Percentiles rank a stretch among this genome's conserved stretches.
Conservation (phyloP, 116 monocot species). For the Cymodocea nodosa region DNA sequence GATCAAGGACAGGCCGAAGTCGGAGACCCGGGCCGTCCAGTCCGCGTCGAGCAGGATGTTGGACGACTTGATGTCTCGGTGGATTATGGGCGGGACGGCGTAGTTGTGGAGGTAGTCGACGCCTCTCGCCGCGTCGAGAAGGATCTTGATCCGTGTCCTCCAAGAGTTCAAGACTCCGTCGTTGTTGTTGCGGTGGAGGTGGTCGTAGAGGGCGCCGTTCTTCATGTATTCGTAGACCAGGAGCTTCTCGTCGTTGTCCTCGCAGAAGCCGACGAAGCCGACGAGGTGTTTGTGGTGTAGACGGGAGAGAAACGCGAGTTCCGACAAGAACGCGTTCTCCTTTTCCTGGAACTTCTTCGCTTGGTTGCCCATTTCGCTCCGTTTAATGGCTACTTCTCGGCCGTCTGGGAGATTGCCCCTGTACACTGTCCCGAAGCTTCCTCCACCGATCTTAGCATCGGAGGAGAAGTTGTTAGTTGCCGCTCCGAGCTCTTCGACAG, state of each 20-base stretch:
- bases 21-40: constrained; percentile 65
- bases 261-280: constrained; percentile 64
- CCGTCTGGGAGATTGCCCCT: constrained; percentile 44
- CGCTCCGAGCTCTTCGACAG: constrained; percentile 28
- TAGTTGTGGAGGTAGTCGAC: constrained; percentile 92
- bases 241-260: constrained; percentile 49
- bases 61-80: constrained; percentile 94
- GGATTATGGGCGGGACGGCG: constrained; percentile 89
- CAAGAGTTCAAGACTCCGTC: constrained; percentile 41
- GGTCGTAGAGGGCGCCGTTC: constrained; percentile 72
- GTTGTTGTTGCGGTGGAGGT: constrained; percentile 52
- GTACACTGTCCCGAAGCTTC: constrained; percentile 75
- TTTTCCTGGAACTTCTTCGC: constrained; percentile 37
- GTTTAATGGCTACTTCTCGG: constrained; percentile 61
- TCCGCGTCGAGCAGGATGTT: constrained; percentile 73
- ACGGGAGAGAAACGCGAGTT: constrained; percentile 63
- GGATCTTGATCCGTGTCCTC: constrained; percentile 56
- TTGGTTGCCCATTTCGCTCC: constrained; percentile 20
- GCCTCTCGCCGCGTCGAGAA: constrained; percentile 65
- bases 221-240: constrained; percentile 87
- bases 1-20: constrained; percentile 79
- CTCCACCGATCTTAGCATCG: constrained; percentile 37
- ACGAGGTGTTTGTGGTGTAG: constrained; percentile 94
- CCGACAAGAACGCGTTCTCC: constrained; percentile 65
- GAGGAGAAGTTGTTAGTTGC: constrained; percentile 47